These are phyloP conservation scores for Quercus lobata DNA, from an alignment of 331 rosid genomes.

Conservation along the genomic window DNA sequence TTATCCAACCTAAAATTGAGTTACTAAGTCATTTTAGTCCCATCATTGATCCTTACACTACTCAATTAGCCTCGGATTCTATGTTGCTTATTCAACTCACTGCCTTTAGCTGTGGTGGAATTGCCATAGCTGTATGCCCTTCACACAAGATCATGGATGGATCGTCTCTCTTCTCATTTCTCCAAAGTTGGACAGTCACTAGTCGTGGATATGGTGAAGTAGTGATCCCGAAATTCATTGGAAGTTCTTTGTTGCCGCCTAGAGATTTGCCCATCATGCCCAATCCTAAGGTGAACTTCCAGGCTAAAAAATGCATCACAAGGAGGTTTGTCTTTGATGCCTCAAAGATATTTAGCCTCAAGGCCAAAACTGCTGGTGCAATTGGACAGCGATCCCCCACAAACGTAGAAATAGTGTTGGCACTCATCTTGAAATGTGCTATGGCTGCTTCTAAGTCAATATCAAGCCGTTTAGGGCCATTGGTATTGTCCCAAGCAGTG, in stretches of 20 bases:
- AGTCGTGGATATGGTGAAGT: background rate
- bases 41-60: background rate
- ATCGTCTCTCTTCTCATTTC: background rate
- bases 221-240: background rate
- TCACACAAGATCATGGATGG: background rate
- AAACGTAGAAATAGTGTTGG: background rate
- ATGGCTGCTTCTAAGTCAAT: background rate
- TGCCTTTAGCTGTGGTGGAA: background rate
- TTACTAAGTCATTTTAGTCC: background rate
- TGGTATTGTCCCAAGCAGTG: background rate
- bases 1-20: background rate
- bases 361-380: background rate
- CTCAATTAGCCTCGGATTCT: background rate
- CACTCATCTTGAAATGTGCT: constrained; percentile 4
- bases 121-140: background rate
- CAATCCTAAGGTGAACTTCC: too few species aligned
- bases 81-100: background rate
- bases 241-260: background rate
- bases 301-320: background rate
- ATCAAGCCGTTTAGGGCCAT: background rate
- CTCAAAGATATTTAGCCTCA: background rate
- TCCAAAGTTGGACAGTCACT: background rate
- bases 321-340: constrained; percentile 9
- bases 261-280: too few species aligned
- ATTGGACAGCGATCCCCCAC: background rate